phyloP scores from a whole-genome alignment of 2,329 filamentous ascomycete species.

The Fusarium fujikuroi region DNA sequence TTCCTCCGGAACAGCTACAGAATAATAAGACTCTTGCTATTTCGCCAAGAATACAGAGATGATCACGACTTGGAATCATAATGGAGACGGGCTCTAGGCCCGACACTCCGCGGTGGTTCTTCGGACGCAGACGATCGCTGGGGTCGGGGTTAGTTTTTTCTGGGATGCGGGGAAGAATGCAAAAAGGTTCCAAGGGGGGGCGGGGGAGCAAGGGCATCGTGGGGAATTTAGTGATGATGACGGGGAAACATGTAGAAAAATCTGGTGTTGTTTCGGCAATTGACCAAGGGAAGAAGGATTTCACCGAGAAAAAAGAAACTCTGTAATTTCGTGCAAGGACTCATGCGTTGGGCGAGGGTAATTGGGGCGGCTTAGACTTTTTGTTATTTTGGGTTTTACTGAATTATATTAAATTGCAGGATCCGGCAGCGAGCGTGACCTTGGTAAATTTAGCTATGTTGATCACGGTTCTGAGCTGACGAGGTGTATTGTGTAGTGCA shows the following conservation, averaged over 20 bases:
- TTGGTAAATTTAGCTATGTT: slow-evolving; percentile 21
- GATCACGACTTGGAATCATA: neutral
- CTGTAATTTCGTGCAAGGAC: neutral
- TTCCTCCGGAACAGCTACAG: neutral
- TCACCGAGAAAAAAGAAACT: neutral
- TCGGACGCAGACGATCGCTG: slow-evolving; percentile 32
- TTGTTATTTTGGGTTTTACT: neutral
- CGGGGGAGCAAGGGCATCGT: slow-evolving; percentile 21
- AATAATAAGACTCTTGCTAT: slow-evolving; percentile 17
- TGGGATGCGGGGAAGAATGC: slow-evolving; percentile 32
- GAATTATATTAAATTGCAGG: neutral
- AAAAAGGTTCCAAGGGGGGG: neutral
- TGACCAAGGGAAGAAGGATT: neutral
- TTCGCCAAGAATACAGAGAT: neutral
- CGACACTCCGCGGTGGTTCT: slow-evolving; percentile 38
- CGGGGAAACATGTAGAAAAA: neutral
- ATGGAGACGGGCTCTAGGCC: slow-evolving; percentile 32
- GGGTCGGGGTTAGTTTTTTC: slow-evolving; percentile 8
- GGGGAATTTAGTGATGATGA: slow-evolving; percentile 17
- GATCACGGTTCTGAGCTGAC: slow-evolving; percentile 26
- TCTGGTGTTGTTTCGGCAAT: slow-evolving; percentile 20
- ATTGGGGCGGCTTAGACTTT: neutral
- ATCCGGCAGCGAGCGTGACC: neutral
- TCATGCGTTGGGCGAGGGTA: neutral
- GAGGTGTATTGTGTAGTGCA: slow-evolving; percentile 13